Conservation (phyloP, 176 grass and related monocot species). For the Oryza glaberrima region DNA sequence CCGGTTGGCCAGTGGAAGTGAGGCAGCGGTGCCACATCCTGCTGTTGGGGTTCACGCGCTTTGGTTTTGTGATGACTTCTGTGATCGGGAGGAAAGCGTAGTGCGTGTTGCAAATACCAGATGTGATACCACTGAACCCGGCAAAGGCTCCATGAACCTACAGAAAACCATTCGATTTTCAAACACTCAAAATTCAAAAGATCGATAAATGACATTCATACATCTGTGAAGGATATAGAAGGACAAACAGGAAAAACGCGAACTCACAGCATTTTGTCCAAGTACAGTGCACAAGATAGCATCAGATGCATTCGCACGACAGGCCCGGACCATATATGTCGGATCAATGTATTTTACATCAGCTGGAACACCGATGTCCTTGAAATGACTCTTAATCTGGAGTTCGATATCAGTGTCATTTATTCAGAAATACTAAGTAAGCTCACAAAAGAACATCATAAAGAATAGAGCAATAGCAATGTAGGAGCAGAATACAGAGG, state of each 20-base stretch:
- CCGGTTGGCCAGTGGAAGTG: conserved; percentile 84
- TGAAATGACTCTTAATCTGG: conserved; percentile 99
- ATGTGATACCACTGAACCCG: conserved; percentile 92
- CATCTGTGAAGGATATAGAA: neutral
- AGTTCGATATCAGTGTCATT: conserved; percentile 22
- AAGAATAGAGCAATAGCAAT: neutral
- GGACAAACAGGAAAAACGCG: neutral
- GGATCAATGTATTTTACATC: conserved; percentile 97
- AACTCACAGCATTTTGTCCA: conserved; percentile 92
- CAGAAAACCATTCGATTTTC: conserved; percentile 33
- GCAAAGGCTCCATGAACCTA: conserved; percentile 98
- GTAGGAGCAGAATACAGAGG: neutral
- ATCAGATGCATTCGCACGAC: conserved; percentile 94
- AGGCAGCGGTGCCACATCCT: conserved; percentile 98
- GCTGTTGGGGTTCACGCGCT: conserved; percentile 80
- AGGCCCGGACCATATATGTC: conserved; percentile 97
- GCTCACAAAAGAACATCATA: neutral
- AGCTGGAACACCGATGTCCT: conserved; percentile 71
- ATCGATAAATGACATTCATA: conserved; percentile 24
- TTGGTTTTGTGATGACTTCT: conserved; percentile 72
- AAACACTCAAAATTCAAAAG: neutral
- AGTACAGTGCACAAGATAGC: conserved; percentile 97
- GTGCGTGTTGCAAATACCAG: conserved; percentile 82
- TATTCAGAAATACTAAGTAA: conserved; percentile 12
- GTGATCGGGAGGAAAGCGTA: conserved; percentile 84